These are phyloP conservation scores for Populus nigra DNA, from an alignment of 345 rosid species.

Conservation along the genomic window DNA sequence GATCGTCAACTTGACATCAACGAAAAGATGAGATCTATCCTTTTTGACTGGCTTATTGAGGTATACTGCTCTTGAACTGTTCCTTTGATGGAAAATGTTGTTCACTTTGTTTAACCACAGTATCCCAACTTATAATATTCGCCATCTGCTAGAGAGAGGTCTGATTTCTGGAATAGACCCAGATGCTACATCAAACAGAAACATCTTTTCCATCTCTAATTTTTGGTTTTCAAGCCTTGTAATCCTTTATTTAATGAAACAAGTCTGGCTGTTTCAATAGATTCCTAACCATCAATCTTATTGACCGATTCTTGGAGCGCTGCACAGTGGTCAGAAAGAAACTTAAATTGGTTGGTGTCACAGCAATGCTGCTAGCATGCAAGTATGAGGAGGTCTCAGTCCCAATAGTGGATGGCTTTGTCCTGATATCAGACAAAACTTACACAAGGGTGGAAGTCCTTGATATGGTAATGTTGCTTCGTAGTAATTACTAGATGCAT, in stretches of 20 bases:
- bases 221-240: neutral
- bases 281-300: slow-evolving; percentile 80
- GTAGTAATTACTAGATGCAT: neutral
- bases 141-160: neutral
- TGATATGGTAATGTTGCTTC: slow-evolving; percentile 52
- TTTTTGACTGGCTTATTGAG: slow-evolving; percentile 95
- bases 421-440: slow-evolving; percentile 85
- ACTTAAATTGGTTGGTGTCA: slow-evolving; percentile 87
- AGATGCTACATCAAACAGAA: neutral
- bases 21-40: slow-evolving; percentile 93
- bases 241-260: neutral
- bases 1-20: slow-evolving; percentile 67
- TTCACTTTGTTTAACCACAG: neutral
- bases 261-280: slow-evolving; percentile 34
- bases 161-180: neutral
- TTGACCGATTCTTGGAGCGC: slow-evolving; percentile 79
- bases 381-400: slow-evolving; percentile 96
- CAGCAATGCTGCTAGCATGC: slow-evolving; percentile 94
- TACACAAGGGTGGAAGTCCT: slow-evolving; percentile 68
- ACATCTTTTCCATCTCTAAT: neutral
- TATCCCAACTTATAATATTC: neutral
- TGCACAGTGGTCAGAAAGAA: slow-evolving; percentile 67
- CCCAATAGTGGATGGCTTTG: slow-evolving; percentile 76
- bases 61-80: slow-evolving; percentile 26
- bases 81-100: neutral